A percentile compares a stretch with the other conserved stretches of the same genome.
phyloP scores from a whole-genome alignment of 2,329 filamentous ascomycete species.

The Ophiostoma populinum region DNA sequence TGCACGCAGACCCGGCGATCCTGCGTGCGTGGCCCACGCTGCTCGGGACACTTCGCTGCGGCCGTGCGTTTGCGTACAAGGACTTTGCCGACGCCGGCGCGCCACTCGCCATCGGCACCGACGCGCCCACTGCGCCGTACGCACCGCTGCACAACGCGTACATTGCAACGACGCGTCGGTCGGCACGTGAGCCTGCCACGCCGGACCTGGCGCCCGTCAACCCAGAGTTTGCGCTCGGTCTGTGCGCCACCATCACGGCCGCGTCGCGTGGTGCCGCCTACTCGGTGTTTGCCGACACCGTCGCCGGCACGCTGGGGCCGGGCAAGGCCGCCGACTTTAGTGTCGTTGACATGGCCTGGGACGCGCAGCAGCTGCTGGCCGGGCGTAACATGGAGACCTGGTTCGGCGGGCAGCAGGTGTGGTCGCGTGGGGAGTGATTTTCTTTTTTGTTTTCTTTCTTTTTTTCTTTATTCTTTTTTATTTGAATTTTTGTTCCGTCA shows the following conservation, averaged over 20 bases:
- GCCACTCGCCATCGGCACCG: constrained; percentile 37
- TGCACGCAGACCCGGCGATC: constrained; percentile 43
- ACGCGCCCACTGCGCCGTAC: constrained; percentile 41
- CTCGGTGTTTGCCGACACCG: constrained; percentile 37
- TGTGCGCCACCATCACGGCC: constrained; percentile 35
- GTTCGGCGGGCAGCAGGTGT: constrained; percentile 35
- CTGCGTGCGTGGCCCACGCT: constrained; percentile 42
- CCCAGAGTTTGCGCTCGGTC: constrained; percentile 31
- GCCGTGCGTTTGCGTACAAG: constrained; percentile 43
- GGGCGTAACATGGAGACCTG: constrained; percentile 34
- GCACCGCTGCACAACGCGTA: constrained; percentile 38
- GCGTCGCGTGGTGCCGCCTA: constrained; percentile 39
- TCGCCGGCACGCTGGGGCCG: constrained; percentile 32
- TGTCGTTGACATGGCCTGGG: constrained; percentile 32
- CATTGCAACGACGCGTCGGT: constrained; percentile 38
- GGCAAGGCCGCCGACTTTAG: constrained; percentile 42
- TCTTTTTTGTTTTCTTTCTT: neutral
- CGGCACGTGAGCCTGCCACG: constrained; percentile 29
- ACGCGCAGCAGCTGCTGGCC: constrained; percentile 26
- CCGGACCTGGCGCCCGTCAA: constrained; percentile 26
- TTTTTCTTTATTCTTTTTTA: neutral
- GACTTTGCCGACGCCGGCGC: constrained; percentile 40
- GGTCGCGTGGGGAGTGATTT: constrained; percentile 10
- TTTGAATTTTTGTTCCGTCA: too few species aligned
- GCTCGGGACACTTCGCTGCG: constrained; percentile 34